These are phyloP conservation scores for Shiraia bambusicola DNA, from an alignment of 2,329 filamentous ascomycete species.

Conservation along the genomic window DNA sequence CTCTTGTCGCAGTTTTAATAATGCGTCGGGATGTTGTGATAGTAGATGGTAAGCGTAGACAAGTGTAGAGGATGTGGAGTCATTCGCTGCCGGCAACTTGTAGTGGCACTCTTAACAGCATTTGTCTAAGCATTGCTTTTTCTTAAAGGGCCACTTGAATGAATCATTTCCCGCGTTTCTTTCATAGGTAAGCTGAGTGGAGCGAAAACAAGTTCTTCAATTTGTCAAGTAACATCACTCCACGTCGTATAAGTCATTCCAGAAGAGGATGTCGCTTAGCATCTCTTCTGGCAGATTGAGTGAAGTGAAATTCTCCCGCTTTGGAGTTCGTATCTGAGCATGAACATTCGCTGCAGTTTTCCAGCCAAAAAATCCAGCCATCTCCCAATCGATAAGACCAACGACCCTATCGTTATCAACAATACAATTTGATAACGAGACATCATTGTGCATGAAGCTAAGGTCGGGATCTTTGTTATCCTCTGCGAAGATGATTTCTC, in stretches of 20 bases:
- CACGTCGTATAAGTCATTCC: no score
- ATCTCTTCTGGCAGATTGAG: constrained; percentile 1
- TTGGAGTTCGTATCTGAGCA: constrained; percentile 5
- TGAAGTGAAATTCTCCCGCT: constrained; percentile 1
- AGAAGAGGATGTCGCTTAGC: constrained; percentile 1
- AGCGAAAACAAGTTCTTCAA: neutral
- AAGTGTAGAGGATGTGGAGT: no score
- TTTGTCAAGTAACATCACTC: neutral
- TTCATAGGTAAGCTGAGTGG: neutral
- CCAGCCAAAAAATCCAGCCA: constrained; percentile 16
- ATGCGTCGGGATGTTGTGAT: no score
- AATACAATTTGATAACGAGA: constrained; percentile 15
- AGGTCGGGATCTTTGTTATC: constrained; percentile 3
- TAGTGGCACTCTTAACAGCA: no score
- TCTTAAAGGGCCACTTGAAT: no score
- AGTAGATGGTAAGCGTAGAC: no score
- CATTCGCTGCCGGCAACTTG: no score
- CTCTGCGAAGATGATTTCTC: constrained; percentile 3
- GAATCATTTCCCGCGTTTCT: no score
- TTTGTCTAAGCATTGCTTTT: no score
- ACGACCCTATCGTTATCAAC: constrained; percentile 8
- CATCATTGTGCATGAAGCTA: constrained; percentile 16
- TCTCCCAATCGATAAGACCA: constrained; percentile 16
- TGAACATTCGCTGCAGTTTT: constrained; percentile 10
- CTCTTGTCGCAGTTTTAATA: no score